Percentiles rank a stretch among this genome's conserved stretches.
Evolutionary conservation across 2,329 filamentous ascomycete genomes (phyloP).

Genomic region (Ophiostoma perfectum): DNA sequence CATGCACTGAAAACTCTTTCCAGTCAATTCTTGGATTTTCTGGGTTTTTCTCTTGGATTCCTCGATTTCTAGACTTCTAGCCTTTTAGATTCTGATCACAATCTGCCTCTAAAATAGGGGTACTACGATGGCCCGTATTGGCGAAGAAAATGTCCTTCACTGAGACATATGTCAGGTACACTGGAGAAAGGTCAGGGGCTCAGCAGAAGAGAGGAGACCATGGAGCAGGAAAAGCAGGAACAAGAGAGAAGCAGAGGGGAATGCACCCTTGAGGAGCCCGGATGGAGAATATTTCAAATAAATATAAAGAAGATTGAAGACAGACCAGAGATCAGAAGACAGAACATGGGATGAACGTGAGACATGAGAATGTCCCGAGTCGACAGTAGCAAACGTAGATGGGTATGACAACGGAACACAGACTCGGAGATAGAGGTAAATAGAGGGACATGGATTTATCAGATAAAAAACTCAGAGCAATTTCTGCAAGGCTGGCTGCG

Average conservation of each 20-base stretch:
- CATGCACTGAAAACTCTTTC: constrained; percentile 4
- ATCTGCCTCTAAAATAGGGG: too few species aligned
- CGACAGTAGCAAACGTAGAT: background rate
- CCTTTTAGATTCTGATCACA: too few species aligned
- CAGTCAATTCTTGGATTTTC: background rate
- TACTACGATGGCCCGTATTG: background rate
- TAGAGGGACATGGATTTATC: background rate
- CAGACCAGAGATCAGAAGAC: too few species aligned
- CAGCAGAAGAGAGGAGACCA: background rate
- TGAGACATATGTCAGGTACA: constrained; percentile 14
- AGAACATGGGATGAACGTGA: background rate
- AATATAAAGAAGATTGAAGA: too few species aligned
- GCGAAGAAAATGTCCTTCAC: background rate
- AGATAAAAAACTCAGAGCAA: background rate
- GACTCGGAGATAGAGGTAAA: background rate
- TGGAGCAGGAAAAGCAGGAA: background rate
- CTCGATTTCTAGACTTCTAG: background rate
- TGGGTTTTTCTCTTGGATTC: background rate
- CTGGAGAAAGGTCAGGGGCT: constrained; percentile 4
- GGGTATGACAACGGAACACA: background rate
- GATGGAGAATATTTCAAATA: too few species aligned
- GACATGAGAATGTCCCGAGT: background rate
- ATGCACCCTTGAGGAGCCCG: background rate
- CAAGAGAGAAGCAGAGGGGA: background rate
- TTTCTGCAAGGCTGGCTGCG: constrained; percentile 1